A percentile compares a stretch with the other conserved stretches of the same genome.
Conservation (phyloP, 352 stramenopile genomes). For the Phytopythium montanum region DNA sequence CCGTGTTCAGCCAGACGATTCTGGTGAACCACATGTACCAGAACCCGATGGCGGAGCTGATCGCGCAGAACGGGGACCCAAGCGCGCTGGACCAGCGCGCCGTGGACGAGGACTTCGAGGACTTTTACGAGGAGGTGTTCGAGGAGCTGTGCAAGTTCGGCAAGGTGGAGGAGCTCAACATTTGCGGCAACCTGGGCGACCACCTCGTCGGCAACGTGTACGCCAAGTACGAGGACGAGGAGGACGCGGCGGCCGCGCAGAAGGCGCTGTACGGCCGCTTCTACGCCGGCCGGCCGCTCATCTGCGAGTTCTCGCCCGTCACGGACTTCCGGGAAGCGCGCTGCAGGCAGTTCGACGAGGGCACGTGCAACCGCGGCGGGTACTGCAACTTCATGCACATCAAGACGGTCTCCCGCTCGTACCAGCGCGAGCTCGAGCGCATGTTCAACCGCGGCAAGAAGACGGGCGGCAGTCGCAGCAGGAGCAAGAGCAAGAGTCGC, state of each 20-base stretch:
- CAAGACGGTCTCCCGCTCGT: constrained; percentile 81
- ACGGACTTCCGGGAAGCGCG: constrained; percentile 98
- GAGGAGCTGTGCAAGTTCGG: constrained; percentile 99
- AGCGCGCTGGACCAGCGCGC: constrained; percentile 83
- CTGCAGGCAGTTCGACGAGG: constrained; percentile 98
- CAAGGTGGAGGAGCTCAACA: constrained; percentile 97
- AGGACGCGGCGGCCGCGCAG: constrained; percentile 95
- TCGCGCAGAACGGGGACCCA: constrained; percentile 85
- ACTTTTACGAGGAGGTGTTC: constrained; percentile 97
- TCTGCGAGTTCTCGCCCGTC: constrained; percentile 98
- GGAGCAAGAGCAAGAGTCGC: constrained; percentile 46
- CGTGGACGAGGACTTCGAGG: constrained; percentile 96
- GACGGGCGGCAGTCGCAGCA: constrained; percentile 40
- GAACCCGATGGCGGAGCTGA: constrained; percentile 91
- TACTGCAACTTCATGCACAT: constrained; percentile 99
- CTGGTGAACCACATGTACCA: constrained; percentile 98
- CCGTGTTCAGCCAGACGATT: constrained; percentile 98
- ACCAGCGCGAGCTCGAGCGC: constrained; percentile 83
- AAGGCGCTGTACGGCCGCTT: constrained; percentile 97
- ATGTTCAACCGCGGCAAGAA: constrained; percentile 78
- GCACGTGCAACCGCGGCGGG: constrained; percentile 94
- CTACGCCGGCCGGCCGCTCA: constrained; percentile 94
- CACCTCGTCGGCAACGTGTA: constrained; percentile 99
- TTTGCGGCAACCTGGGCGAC: constrained; percentile 99
- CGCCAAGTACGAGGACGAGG: constrained; percentile 98